Conservation (phyloP, 1,284 basidiomycete genomes). For the Heliocybe sulcata region DNA sequence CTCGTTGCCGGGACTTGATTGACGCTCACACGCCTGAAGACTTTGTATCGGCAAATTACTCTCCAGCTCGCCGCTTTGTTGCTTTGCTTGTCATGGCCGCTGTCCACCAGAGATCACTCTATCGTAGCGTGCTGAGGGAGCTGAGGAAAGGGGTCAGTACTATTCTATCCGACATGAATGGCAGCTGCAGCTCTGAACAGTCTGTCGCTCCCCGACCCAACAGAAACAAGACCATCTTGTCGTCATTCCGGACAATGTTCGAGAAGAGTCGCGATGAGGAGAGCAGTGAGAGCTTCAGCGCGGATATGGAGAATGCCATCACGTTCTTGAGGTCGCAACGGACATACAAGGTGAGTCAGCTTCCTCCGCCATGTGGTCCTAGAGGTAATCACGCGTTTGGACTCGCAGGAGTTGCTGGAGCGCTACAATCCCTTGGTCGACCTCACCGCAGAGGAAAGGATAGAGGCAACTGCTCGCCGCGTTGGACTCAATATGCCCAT, state of each 20-base stretch:
- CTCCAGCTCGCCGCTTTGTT: not conserved
- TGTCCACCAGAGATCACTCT: constrained; percentile 17
- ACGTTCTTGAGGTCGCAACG: constrained; percentile 70
- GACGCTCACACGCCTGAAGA: not conserved
- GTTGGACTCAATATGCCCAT: constrained; percentile 77
- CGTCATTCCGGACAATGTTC: constrained; percentile 55
- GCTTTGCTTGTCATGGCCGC: constrained; percentile 9
- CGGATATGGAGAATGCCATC: constrained; percentile 58
- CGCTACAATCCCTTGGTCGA: constrained; percentile 84
- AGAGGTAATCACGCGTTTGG: constrained; percentile 6
- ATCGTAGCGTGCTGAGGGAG: constrained; percentile 38
- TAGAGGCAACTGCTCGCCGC: constrained; percentile 77
- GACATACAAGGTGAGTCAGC: constrained; percentile 39
- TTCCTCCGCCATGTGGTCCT: not conserved
- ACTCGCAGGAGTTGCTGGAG: constrained; percentile 57
- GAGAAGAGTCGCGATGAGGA: constrained; percentile 28
- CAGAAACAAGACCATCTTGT: constrained; percentile 36
- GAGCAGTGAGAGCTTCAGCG: constrained; percentile 23
- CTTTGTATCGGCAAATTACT: not conserved
- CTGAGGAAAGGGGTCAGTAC: constrained; percentile 31
- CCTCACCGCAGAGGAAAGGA: constrained; percentile 71
- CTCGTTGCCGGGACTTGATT: not conserved
- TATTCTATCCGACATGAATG: constrained; percentile 3
- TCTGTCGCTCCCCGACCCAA: constrained; percentile 34
- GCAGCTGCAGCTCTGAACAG: constrained; percentile 18